Percentiles rank a stretch among this genome's conserved stretches.
Evolutionary conservation across 2,329 filamentous ascomycete species (phyloP).

Genomic region (Rosellinia necatrix): DNA sequence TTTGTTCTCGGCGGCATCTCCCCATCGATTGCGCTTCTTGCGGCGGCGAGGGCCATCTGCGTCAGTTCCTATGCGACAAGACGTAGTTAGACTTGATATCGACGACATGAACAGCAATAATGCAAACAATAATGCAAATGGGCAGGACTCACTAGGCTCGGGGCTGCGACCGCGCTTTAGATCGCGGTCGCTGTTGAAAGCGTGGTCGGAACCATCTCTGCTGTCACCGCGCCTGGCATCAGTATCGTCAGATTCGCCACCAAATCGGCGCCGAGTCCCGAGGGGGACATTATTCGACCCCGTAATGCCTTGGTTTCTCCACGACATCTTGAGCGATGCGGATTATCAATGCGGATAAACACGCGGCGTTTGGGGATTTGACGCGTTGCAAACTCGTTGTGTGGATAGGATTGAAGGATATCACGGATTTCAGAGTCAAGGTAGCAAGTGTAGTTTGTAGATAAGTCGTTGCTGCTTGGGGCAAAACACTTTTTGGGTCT

Average conservation of each 20-base stretch:
- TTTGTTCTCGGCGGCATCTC: constrained; percentile 97
- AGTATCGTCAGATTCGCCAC: constrained; percentile 58
- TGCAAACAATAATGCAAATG: not conserved
- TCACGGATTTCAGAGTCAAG: not conserved
- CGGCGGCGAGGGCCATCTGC: constrained; percentile 81
- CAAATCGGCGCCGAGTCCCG: constrained; percentile 81
- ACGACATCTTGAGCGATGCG: constrained; percentile 61
- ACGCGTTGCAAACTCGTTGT: not conserved
- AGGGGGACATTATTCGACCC: constrained; percentile 98
- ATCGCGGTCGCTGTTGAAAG: constrained; percentile 52
- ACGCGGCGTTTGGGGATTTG: not conserved
- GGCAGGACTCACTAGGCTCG: constrained; percentile 66
- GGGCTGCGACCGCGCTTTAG: constrained; percentile 92
- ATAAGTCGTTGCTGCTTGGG: constrained; percentile 9
- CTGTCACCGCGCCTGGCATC: constrained; percentile 39
- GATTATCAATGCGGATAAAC: too few species aligned
- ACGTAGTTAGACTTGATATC: constrained; percentile 26
- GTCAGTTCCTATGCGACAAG: constrained; percentile 52
- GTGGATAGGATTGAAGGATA: not conserved
- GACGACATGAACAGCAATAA: constrained; percentile 10
- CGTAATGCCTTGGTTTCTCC: constrained; percentile 82
- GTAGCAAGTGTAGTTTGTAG: not conserved
- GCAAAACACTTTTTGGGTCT: constrained; percentile 28
- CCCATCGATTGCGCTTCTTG: constrained; percentile 99
- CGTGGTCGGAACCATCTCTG: constrained; percentile 41